Evolutionary conservation across 2,329 filamentous ascomycete species (phyloP).

Genomic region (Xylaria sp.): DNA sequence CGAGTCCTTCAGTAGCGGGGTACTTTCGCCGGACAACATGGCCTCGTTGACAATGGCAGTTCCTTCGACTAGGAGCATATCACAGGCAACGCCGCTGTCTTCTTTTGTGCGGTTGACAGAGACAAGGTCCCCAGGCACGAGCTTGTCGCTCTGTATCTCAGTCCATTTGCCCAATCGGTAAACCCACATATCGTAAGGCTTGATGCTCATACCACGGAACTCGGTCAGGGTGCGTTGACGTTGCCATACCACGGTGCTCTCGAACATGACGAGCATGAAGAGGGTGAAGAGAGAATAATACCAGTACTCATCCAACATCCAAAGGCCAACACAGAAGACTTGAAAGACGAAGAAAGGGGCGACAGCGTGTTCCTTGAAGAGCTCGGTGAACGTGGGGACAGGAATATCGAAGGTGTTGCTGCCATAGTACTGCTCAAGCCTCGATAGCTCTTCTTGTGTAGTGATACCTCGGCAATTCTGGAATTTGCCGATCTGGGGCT

Average conservation of each 20-base stretch:
- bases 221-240: constrained; percentile 93
- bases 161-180: constrained; percentile 87
- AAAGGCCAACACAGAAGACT: constrained; percentile 96
- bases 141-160: constrained; percentile 86
- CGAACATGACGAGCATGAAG: constrained; percentile 96
- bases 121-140: constrained; percentile 90
- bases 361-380: constrained; percentile 98
- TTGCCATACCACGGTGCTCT: constrained; percentile 99
- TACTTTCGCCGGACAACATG: constrained; percentile 98
- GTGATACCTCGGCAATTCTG: constrained; percentile 80
- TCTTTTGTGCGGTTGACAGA: constrained; percentile 95
- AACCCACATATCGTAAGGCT: constrained; percentile 94
- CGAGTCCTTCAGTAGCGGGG: constrained; percentile 94
- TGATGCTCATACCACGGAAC: constrained; percentile 99
- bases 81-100: constrained; percentile 94
- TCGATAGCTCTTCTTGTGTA: constrained; percentile 75
- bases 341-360: constrained; percentile 99
- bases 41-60: constrained; percentile 98
- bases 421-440: constrained; percentile 90
- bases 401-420: constrained; percentile 97
- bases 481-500: constrained; percentile 77
- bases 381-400: constrained; percentile 90
- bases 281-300: constrained; percentile 99
- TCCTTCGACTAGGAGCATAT: constrained; percentile 94
- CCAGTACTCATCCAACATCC: constrained; percentile 99